Percentiles rank a stretch among this genome's conserved stretches.
These are phyloP conservation scores for Strigomonas oncopelti DNA, from an alignment of 208 protist genomes.

Conservation along the genomic window DNA sequence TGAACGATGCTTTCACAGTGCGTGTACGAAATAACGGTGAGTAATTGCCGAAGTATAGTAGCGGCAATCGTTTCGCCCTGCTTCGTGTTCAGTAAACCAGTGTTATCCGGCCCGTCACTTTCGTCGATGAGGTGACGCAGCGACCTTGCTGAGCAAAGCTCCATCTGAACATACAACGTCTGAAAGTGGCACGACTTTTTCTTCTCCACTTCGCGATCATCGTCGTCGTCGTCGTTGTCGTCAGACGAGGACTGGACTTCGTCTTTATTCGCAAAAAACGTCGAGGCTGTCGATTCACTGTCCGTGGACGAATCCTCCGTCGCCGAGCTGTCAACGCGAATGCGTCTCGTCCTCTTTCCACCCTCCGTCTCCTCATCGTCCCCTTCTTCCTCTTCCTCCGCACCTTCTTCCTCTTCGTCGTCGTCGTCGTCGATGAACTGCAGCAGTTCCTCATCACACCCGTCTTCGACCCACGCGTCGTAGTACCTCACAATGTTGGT, in stretches of 20 bases:
- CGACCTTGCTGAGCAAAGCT: constrained; percentile 71
- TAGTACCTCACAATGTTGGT: constrained; percentile 88
- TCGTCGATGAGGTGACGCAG: constrained; percentile 75
- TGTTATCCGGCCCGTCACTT: constrained; percentile 32
- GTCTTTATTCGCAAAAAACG: neutral
- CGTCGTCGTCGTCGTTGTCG: constrained; percentile 7
- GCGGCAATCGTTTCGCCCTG: constrained; percentile 59
- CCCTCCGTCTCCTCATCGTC: neutral
- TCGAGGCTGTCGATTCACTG: neutral
- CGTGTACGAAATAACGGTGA: constrained; percentile 69
- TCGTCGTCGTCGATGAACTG: constrained; percentile 44
- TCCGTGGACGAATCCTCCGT: neutral
- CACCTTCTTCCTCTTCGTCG: constrained; percentile 32
- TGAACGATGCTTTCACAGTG: constrained; percentile 75
- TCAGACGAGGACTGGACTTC: neutral
- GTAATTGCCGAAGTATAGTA: constrained; percentile 74
- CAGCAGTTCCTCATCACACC: constrained; percentile 72
- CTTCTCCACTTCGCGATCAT: neutral
- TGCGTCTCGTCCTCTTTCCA: neutral
- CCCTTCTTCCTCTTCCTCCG: constrained; percentile 10
- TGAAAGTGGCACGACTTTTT: constrained; percentile 11
- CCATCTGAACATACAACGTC: constrained; percentile 88
- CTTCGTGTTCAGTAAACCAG: constrained; percentile 37
- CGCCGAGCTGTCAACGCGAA: neutral
- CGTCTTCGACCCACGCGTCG: constrained; percentile 84